Base-by-base conservation (phyloP, 495 filamentous ascomycete species). In the Pyrenopolyporus hunteri region DNA sequence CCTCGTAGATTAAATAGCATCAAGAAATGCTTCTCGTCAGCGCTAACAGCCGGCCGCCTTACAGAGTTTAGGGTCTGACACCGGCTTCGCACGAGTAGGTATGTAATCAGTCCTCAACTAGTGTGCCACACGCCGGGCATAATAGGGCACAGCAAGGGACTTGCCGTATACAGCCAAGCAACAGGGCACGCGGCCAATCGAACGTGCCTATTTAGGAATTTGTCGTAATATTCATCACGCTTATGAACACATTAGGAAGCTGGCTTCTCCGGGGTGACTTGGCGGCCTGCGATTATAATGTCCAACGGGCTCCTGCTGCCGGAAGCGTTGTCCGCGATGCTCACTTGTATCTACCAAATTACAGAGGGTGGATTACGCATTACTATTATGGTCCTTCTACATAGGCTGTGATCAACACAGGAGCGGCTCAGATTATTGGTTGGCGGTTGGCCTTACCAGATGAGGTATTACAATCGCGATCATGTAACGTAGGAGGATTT, bases 181-280 rank as follows among this genome's bases (percentile, higher is more conserved):
- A 40, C 17, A 37, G 52, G 37, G 31, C 39, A 31, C 51, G 45
- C 37, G 44, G 6, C 61, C 61, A 64, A 64, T 64, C 20, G 31
- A 8, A 51, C 55, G 17, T 39, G 28, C 23, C 23, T 31, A 42
- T 59, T 59, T 47, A 8, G 6, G 28, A 25, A 59, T 57, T 28
- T 59, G 61, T 59, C 61, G 29, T 29, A 58, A 54, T 40, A 35
- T 39, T 55, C 55, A 55, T 36, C 48, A 46, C 61, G 36, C 61
- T 16, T 57, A 50, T 55, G 42, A 48, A 64, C 61, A 47, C 7
- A 44, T 64, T 59, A 59, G 61, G 61, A 64, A 64, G 61, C 61
- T 64, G 55, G 37, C 43, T 54, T 50, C 36, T 32, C 19, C 13
- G 43, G 42, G 48, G 58, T 64, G 61, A 64, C 61, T 64, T 64